Evolutionary conservation across 2,329 filamentous ascomycete species (phyloP), one percentile per base, ranked within the genome.

Genomic region (Clonostachys rhizophaga): DNA sequence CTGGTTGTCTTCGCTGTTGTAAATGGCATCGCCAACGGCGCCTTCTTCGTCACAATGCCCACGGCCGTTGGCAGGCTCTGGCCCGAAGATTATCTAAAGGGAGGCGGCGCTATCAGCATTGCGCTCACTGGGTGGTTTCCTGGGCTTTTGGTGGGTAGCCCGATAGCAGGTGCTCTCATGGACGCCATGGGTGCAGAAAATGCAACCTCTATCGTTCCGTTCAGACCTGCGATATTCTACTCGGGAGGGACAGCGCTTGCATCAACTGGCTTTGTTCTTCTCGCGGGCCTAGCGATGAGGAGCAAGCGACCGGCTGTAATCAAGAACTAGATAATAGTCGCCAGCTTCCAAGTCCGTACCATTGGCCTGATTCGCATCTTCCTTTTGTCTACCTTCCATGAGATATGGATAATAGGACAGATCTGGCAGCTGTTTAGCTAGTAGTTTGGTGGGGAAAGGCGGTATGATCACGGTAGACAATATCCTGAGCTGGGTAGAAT

Each of bases 21-120:
- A 18, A 84, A 83, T 51, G 80, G 81, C 0, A 65, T 71, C 37
- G 71, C 75, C 1, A 83, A 83, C 55, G 80, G 80, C 1, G 76
- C 74, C 0, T 84, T 83, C 62, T 84, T 84, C 56, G 72, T 75
- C 3, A 74, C 75, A 0, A 79, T 83, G 65, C 80, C 80, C 1
- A 83, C 80, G 1, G 78, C 79, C 1, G 75, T 82, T 1, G 74
- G 34, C n/a, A 30, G 30, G 35, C 24, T 49, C 20, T 44, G 34
- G n/a, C 40, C 44, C 5, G 24, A 30, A 30, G 24, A 30, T 30
- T 9, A 30, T 30, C 24, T 30, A 2, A 30, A 30, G 8, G 24
- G 24, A 30, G 44, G 48, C 14, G 44, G 40, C 6, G 44, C 48
- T 2, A 47, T 49, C 24, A 49, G 48, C 13, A 16, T 49, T 12